Percentiles rank a stretch among this genome's conserved stretches.
phyloP scores from a whole-genome alignment of 345 rosid species.

The Arabidopsis suecica region DNA sequence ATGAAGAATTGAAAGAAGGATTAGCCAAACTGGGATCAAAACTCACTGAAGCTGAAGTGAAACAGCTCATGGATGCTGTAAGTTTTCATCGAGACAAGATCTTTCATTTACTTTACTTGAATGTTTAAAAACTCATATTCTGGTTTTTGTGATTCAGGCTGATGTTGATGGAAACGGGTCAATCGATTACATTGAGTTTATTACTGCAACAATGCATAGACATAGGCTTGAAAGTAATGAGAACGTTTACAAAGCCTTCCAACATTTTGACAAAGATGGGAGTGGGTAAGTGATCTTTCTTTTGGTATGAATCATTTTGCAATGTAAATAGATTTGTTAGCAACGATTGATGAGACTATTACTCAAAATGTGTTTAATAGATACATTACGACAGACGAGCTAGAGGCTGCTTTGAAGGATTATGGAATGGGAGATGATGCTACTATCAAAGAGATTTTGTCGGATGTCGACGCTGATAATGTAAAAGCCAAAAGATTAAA shows the following conservation, averaged over 20 bases:
- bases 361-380: constrained; percentile 40
- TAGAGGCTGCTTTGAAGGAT: constrained; percentile 76
- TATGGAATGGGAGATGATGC: constrained; percentile 77
- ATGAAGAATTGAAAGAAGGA: constrained; percentile 76
- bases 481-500: constrained; percentile 52
- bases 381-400: constrained; percentile 80
- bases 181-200: constrained; percentile 85
- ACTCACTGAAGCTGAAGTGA: constrained; percentile 76
- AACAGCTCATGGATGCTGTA: constrained; percentile 95
- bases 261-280: constrained; percentile 82
- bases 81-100: constrained; percentile 19
- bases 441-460: constrained; percentile 76
- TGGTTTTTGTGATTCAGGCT: constrained; percentile 55
- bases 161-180: constrained; percentile 90
- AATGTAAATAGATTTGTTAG: not conserved
- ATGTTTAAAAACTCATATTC: not conserved
- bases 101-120: not conserved
- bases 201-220: constrained; percentile 90
- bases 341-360: constrained; percentile 1
- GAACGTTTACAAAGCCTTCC: constrained; percentile 78
- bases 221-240: constrained; percentile 82
- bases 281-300: constrained; percentile 63
- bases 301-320: not conserved
- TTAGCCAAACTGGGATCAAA: constrained; percentile 80
- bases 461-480: constrained; percentile 83